Base-by-base conservation (phyloP, 2,329 filamentous ascomycete genomes). In the Lachnellula hyalina region DNA sequence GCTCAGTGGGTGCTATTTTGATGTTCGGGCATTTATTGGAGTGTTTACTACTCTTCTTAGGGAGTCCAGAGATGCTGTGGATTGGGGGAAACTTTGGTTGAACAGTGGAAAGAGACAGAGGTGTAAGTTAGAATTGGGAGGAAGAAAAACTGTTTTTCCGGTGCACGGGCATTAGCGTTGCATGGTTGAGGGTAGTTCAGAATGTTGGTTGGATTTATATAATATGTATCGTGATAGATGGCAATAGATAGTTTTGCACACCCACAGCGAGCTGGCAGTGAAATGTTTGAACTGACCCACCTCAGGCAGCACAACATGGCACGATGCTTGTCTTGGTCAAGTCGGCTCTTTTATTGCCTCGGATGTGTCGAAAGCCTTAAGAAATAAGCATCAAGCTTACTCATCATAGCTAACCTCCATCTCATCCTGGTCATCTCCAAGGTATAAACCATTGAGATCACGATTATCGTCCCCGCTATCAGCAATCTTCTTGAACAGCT, bases 11-110 rank as follows among this genome's bases (percentile, higher is more conserved):
- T 79, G 77, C 61, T 77, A 75, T 60, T 60, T 65, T 4, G 67
- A 76, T 56, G 74, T 75, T 8, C 63, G n/a, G 56, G 62, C 5
- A 72, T 74, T 52, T 63, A 73, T 52, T 75, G 72, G 72, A 63
- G 63, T 12, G 48, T 68, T 52, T 72, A 71, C 54, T 58, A 48
- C 40, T 46, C 53, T 19, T 49, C 50, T 25, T 55, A 47, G 52
- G n/a, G 25, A 25, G 25, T 25, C 25, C 25, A 25, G 28, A 32
- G 28, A 32, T 32, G 25, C 25, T 25, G 6, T 25, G 28, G 28
- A 11, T 32, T 11, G 9, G 28, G 28, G 28, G 9, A 9, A 3
- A 11, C 8, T 11, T 32, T 11, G 28, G 28, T 32, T 32, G 8
- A 11, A 11, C 2, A 32, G 28, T 32, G 28, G 25, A 5, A 11